Evolutionary conservation across 495 filamentous ascomycete species (phyloP), one percentile per base, ranked within the genome.

Genomic region (Penicillium ucsense): DNA sequence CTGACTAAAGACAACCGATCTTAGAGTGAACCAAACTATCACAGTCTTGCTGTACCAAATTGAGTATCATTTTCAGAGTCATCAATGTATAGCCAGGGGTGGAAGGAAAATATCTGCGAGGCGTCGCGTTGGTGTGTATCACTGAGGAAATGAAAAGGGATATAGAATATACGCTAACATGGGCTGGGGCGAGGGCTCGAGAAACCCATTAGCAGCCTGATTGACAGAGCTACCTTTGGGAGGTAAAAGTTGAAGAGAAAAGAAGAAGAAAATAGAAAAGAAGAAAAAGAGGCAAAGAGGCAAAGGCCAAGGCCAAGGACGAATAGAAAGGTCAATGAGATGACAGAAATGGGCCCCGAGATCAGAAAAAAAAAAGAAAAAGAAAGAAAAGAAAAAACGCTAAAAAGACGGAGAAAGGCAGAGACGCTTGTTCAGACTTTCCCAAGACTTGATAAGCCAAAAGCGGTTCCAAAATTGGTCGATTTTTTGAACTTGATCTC

Each of bases 391-490:
- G 20, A 20, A 20, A 20, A 20, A 20, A 20, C 20, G 20, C 20
- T 20, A 20, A 2, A 20, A 20, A 20, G 20, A 20, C 20, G 20
- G 20, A 20, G 20, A 20, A 20, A 20, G 20, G 20, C 20, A 20
- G 20, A 20, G 20, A 20, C 20, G 20, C 20, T 20, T 20, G 20
- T 38, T 51, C 45, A 56, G 37, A 56, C 38, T 45, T 53, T 41
- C 39, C 59, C 50, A 30, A 39, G 49, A 38, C 51, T 54, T 11
- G 62, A 56, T 40, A 55, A 39, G 53, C 71, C 71, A 63, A 72
- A 74, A 6, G 68, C 71, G 28, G 68, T 71, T 35, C 81, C 81
- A 66, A 84, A 84, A 59, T 84, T 84, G 41, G 65, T 78, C n/a
- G 73, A 72, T 10, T 64, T 65, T 47, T 70, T 82, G 51, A 84